Conservation (phyloP, 495 filamentous ascomycete genomes). For the Astrothelium macrocarpum region DNA sequence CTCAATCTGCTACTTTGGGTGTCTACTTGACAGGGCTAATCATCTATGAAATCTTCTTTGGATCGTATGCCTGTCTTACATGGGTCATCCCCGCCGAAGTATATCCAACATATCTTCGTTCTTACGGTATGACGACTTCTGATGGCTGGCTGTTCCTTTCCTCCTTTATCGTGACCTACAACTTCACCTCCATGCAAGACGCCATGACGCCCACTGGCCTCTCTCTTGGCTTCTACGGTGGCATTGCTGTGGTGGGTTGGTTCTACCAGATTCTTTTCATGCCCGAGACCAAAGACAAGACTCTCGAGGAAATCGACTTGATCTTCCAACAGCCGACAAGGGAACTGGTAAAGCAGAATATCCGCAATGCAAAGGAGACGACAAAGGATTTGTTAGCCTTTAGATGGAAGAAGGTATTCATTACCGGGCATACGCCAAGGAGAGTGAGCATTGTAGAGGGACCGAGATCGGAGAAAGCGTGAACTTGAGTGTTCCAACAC, state of each 20-base stretch:
- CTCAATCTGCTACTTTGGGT: conserved; percentile 36
- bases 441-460: conserved; percentile 11
- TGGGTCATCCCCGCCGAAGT: conserved; percentile 54
- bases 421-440: conserved; percentile 7
- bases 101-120: conserved; percentile 51
- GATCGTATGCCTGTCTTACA: conserved; percentile 52
- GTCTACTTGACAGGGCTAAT: conserved; percentile 49
- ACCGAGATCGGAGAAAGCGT: not conserved
- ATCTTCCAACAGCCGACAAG: conserved; percentile 47
- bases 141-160: conserved; percentile 49
- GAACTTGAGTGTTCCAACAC: too few species aligned
- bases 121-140: conserved; percentile 50
- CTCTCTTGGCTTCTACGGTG: conserved; percentile 51
- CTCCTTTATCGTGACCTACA: conserved; percentile 56
- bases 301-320: conserved; percentile 53
- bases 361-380: conserved; percentile 10
- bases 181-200: conserved; percentile 49
- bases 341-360: conserved; percentile 36
- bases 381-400: conserved; percentile 12
- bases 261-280: conserved; percentile 52
- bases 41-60: conserved; percentile 54
- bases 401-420: conserved; percentile 18
- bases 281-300: conserved; percentile 55
- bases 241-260: conserved; percentile 48
- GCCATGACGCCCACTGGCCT: conserved; percentile 49